Base-by-base conservation (phyloP, 768 basidiomycete genomes). In the Kwoniella bestiolae region DNA sequence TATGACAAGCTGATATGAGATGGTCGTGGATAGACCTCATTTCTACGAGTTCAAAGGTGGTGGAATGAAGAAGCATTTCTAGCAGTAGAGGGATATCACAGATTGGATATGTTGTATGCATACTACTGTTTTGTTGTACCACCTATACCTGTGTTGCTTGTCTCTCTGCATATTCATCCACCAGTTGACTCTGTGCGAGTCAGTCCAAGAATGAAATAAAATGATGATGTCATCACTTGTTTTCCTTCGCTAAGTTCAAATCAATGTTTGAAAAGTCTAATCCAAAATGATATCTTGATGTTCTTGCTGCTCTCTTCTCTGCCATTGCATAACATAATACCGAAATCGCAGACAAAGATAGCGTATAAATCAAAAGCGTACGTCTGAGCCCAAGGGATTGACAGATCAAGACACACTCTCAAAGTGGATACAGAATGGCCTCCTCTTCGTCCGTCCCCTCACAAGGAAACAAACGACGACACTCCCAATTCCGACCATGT, bases 401-500 rank as follows among this genome's bases (percentile, higher is more conserved):
- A 41, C 38, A 41, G 34, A 6, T 35, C 34, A 35, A 35, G 34
- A 14, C 38, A 9, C 5, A 41, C 38, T 14, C 12, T 41, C 11
- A 41, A 3, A 11, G 38, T 14, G 4, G 12, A 41, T 18, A 11
- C 38, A 41, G 3, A 11, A 41, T 41, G 38, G 38, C 52, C 14
- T 55, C 62, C n/a, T 44, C 52, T 14, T 55, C 59, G 3, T 34
- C 38, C 8, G 18, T 41, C 38, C 18, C 12, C 38, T 18, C 38
- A 41, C 9, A 41, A 11, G 3, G 38, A 41, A 18, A n/a, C n/a
- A 41, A 41, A 9, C 34, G 70, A 38, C 26, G 69, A 44, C 58
- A 69, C 9, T 76, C 75, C 18, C 74, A 73, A 34, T 95, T 96
- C 83, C 85, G 90, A 61, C 96, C 96, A 21, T 99, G 96, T 79